Conservation (phyloP, 352 stramenopile species). For the Pythium rishiriense region DNA sequence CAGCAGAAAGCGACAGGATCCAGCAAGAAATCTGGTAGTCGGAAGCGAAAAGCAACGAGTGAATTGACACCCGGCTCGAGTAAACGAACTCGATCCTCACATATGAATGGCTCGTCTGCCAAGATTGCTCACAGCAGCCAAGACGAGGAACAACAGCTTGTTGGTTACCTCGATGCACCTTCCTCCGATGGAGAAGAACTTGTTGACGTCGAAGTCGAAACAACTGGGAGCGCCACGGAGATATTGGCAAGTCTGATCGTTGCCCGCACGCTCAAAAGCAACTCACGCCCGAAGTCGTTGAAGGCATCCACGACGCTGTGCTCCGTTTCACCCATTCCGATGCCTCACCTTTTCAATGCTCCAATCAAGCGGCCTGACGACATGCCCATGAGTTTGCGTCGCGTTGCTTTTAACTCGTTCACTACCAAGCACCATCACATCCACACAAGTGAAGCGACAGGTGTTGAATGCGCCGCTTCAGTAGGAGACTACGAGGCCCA, state of each 20-base stretch:
- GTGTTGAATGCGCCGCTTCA: slow-evolving; percentile 50
- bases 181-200: slow-evolving; percentile 58
- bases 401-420: not conserved
- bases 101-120: slow-evolving; percentile 15
- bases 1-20: slow-evolving; percentile 79
- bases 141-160: slow-evolving; percentile 17
- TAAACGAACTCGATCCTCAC: slow-evolving; percentile 34
- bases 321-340: slow-evolving; percentile 46
- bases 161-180: slow-evolving; percentile 34
- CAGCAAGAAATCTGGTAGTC: slow-evolving; percentile 37
- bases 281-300: slow-evolving; percentile 41
- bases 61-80: slow-evolving; percentile 34
- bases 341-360: slow-evolving; percentile 25
- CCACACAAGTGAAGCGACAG: slow-evolving; percentile 31
- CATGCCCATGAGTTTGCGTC: not conserved
- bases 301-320: slow-evolving; percentile 40
- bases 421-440: slow-evolving; percentile 9
- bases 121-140: slow-evolving; percentile 8
- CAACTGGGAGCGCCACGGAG: slow-evolving; percentile 73
- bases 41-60: slow-evolving; percentile 31
- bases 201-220: slow-evolving; percentile 64
- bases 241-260: slow-evolving; percentile 80
- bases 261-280: slow-evolving; percentile 67
- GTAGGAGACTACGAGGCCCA: slow-evolving; percentile 61
- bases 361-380: not conserved